Evolutionary conservation across 2,329 filamentous ascomycete species (phyloP).

Genomic region (Alternaria brassicae): DNA sequence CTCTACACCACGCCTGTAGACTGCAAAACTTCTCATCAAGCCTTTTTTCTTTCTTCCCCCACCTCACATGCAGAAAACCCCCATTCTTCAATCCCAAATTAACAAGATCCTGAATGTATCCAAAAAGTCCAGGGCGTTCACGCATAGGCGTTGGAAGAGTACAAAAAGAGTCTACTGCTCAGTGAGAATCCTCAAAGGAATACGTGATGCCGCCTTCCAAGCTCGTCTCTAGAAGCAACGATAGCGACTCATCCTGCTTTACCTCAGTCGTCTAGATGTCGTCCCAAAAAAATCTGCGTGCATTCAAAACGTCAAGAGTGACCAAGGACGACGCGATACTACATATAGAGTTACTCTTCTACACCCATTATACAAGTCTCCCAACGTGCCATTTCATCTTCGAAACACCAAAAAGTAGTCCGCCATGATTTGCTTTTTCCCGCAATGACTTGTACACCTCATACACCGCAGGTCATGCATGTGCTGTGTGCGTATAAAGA

Average conservation of each 20-base stretch:
- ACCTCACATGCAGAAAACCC: too few relatives aligned
- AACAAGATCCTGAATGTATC: too few relatives aligned
- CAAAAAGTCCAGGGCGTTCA: too few relatives aligned
- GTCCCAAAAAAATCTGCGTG: too few relatives aligned
- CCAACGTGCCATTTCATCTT: neutral
- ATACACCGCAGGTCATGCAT: neutral
- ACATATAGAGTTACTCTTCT: neutral
- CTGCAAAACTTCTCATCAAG: too few relatives aligned
- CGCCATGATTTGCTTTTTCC: neutral
- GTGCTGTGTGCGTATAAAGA: neutral
- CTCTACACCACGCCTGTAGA: neutral
- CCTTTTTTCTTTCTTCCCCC: neutral
- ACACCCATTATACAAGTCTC: neutral
- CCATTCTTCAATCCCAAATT: too few relatives aligned
- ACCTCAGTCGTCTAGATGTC: too few relatives aligned
- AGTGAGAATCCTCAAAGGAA: fast-evolving
- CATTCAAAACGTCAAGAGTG: too few relatives aligned
- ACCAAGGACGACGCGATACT: neutral
- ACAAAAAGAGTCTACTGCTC: neutral
- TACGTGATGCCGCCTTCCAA: neutral
- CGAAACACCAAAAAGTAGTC: neutral
- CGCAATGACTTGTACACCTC: neutral
- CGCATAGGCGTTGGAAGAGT: too few relatives aligned
- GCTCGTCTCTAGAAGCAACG: neutral
- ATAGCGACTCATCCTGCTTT: too few relatives aligned